These are phyloP conservation scores for Amorphotheca resinae DNA, from an alignment of 495 filamentous ascomycete species.

Conservation along the genomic window DNA sequence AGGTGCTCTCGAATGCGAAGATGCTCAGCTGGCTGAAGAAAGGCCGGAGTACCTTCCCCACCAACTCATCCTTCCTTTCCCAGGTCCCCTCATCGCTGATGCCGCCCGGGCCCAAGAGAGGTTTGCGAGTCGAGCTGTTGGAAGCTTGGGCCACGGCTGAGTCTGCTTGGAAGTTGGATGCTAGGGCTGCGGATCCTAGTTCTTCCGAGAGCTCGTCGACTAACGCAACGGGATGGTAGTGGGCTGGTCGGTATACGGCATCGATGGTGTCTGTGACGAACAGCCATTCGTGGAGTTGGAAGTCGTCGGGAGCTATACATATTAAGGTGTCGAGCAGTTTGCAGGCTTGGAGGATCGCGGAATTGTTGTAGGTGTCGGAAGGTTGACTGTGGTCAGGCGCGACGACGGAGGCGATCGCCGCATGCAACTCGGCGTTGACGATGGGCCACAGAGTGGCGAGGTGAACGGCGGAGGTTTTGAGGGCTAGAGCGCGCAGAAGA, in stretches of 20 bases:
- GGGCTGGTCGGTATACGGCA: constrained; percentile 74
- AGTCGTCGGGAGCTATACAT: constrained; percentile 82
- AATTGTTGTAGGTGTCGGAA: constrained; percentile 61
- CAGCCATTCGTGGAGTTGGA: constrained; percentile 91
- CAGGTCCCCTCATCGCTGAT: constrained; percentile 36
- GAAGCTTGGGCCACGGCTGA: constrained; percentile 10
- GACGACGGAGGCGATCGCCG: constrained; percentile 64
- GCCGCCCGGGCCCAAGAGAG: constrained; percentile 35
- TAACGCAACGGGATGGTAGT: constrained; percentile 61
- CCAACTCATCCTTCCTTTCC: constrained; percentile 54
- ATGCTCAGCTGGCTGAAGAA: constrained; percentile 90
- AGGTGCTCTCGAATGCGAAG: constrained; percentile 81
- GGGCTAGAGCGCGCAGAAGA: constrained; percentile 66
- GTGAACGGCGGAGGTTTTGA: constrained; percentile 64
- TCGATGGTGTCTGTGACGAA: constrained; percentile 96
- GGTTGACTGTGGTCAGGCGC: constrained; percentile 47
- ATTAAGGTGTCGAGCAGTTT: constrained; percentile 83
- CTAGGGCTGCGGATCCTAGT: constrained; percentile 37
- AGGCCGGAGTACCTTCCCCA: constrained; percentile 64
- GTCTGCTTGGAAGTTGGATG: constrained; percentile 22
- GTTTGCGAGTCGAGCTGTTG: constrained; percentile 21
- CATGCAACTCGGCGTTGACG: constrained; percentile 75
- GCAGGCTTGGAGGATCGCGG: constrained; percentile 72
- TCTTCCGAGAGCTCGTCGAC: constrained; percentile 79
- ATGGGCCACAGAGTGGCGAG: constrained; percentile 80